These are phyloP conservation scores for Bonia amplexicaulis DNA, from an alignment of 176 grass and related monocot genomes.

Conservation along the genomic window DNA sequence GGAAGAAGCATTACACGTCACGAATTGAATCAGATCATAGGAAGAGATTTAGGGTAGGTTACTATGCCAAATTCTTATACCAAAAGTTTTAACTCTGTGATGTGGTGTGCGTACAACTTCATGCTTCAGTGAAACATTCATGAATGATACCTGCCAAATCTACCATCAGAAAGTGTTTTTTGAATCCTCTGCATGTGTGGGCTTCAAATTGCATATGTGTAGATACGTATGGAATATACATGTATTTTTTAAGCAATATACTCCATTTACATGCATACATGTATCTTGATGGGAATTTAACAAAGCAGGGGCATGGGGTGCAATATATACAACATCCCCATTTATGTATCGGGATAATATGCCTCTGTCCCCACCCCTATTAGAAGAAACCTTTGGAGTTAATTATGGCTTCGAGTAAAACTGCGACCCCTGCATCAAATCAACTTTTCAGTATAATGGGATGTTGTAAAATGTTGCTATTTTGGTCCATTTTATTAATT, in stretches of 20 bases:
- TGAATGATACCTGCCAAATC: slow-evolving; percentile 1
- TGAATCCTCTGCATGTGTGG: not conserved
- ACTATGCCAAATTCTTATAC: not conserved
- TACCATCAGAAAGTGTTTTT: not conserved
- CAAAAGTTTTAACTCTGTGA: not conserved
- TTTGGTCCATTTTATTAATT: not conserved
- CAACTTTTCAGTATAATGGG: not conserved
- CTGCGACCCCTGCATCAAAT: not conserved
- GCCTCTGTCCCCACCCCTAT: not conserved
- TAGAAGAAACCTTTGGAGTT: slow-evolving; percentile 6
- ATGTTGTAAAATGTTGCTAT: not conserved
- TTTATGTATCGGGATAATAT: not conserved
- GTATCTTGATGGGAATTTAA: not conserved
- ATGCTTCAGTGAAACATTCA: not conserved
- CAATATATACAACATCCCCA: not conserved
- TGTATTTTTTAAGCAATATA: not conserved
- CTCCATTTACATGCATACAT: slow-evolving; percentile 2
- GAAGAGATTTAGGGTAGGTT: slow-evolving; percentile 92
- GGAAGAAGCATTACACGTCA: slow-evolving; percentile 37
- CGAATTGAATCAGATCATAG: slow-evolving; percentile 53
- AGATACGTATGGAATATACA: not conserved
- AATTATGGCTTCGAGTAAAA: slow-evolving; percentile 2
- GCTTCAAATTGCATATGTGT: not conserved
- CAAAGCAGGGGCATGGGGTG: not conserved
- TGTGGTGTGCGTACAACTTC: not conserved